Evolutionary conservation across 352 stramenopile genomes (phyloP), one percentile per base, ranked within the genome.

Genomic region (Phytophthora rubi): DNA sequence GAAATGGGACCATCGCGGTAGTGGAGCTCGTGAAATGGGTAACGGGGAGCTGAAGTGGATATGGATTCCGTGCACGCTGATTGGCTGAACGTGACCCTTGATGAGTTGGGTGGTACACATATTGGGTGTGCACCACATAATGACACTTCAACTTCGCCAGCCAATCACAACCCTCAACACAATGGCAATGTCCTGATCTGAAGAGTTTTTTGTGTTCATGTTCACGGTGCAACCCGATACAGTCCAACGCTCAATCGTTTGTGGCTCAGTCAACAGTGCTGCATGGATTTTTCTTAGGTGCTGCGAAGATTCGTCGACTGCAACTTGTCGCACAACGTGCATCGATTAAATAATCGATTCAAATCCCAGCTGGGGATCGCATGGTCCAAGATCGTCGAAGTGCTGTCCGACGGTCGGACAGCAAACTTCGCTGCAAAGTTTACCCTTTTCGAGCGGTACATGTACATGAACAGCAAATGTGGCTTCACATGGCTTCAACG

Each of bases 341-440:
- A 52, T 52, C 45, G 45, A 52, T n/a, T 52, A 52, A 52, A 52
- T 28, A 52, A 23, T 52, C 45, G 18, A 28, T 3, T 52, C 45
- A 52, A 52, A 52, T 52, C 45, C 45, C 45, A 26, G 45, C 45
- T 52, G 45, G 16, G 4, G 42, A 21, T 48, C 16, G 42, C 33
- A 21, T 15, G 16, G 16, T 21, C 16, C 39, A 21, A 48, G 15
- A 48, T 48, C 39, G 39, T 48, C 28, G 28, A 6, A 30, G 28
- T 30, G 28, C 28, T 42, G 35, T 15, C 12, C 8, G 35, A 42
- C 12, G 8, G 28, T 42, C 45, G 45, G 45, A 52, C 45, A 52
- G 45, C 45, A 52, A 52, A 52, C 6, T 12, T 15, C 15, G 6
- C 7, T 30, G 28, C 28, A 30, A 30, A 30, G 28, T 30, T 30